phyloP scores from a whole-genome alignment of 257 asterid genomes.

The Solanum chmielewskii region DNA sequence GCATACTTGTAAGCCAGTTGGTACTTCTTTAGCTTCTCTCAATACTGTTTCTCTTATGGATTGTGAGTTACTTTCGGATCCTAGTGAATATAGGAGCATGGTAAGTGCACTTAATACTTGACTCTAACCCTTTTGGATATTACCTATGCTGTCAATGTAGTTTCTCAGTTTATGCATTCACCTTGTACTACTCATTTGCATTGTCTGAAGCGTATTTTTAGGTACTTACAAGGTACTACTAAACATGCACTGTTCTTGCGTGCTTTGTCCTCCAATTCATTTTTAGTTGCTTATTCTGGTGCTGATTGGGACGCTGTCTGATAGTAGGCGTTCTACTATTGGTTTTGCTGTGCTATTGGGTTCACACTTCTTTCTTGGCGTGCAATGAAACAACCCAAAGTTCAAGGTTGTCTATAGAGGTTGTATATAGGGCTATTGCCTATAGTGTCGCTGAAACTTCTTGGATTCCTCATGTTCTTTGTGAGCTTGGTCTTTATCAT shows the following conservation, averaged over 20 bases:
- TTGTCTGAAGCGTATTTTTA: not conserved
- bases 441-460: not conserved
- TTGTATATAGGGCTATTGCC: not conserved
- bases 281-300: not conserved
- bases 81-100: too few species aligned
- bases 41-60: too few species aligned
- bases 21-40: too few species aligned
- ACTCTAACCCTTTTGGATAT: not conserved
- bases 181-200: not conserved
- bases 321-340: too few species aligned
- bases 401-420: not conserved
- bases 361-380: not conserved
- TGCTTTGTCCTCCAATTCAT: not conserved
- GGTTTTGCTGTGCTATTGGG: not conserved
- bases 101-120: too few species aligned
- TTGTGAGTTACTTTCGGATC: too few species aligned
- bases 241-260: not conserved
- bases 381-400: not conserved
- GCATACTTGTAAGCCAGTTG: too few species aligned
- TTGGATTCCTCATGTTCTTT: too few species aligned
- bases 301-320: not conserved
- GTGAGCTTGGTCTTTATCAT: not conserved
- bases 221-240: not conserved
- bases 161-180: not conserved
- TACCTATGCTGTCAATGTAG: not conserved